Percentiles rank a stretch among this genome's conserved stretches.
Evolutionary conservation across 441 rosid genomes (phyloP).

Genomic region (Rhodomyrtus psidioides): DNA sequence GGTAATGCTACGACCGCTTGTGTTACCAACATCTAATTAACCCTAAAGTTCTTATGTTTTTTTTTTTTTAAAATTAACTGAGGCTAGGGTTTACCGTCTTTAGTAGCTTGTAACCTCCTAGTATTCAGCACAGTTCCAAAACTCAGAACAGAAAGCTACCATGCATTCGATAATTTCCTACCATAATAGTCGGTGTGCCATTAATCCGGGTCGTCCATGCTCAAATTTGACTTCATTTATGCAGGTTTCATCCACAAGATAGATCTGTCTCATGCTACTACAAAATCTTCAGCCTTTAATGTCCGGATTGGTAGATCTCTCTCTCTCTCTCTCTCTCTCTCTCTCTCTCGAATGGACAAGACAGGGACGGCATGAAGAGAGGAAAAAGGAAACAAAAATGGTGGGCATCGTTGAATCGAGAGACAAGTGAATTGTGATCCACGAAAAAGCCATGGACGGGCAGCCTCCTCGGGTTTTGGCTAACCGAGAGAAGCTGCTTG

Average conservation of each 20-base stretch:
- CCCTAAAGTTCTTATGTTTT: too few species aligned
- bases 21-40: background rate
- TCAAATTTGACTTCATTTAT: background rate
- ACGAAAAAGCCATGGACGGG: background rate
- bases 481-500: background rate
- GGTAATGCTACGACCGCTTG: background rate
- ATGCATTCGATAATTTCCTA: too few species aligned
- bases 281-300: background rate
- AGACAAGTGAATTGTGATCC: background rate
- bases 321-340: background rate
- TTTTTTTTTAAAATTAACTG: too few species aligned
- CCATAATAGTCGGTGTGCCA: too few species aligned
- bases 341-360: background rate
- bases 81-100: background rate
- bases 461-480: background rate
- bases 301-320: background rate
- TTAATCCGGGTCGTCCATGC: too few species aligned
- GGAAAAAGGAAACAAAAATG: background rate
- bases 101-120: background rate
- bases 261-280: background rate
- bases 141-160: background rate
- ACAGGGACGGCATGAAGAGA: background rate
- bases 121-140: background rate
- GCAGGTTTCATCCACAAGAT: background rate
- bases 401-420: background rate